Conservation (phyloP, 164 flowering plant species). For the Tetrastigma voinierianum region DNA sequence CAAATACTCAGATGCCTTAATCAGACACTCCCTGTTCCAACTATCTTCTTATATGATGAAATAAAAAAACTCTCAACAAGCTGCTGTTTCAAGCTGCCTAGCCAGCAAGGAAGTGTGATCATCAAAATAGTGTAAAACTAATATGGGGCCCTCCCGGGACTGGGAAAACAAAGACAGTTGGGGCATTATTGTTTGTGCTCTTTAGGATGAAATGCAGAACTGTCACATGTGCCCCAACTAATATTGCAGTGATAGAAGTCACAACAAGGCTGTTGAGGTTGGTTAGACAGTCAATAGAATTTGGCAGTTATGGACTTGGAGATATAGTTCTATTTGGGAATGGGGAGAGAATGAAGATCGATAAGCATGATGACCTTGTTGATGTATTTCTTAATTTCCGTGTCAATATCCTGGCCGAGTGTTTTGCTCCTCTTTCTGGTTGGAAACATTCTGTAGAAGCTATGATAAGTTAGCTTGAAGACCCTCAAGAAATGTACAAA, state of each 20-base stretch:
- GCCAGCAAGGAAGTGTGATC: conserved; percentile 22
- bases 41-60: neutral
- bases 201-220: conserved; percentile 40
- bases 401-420: conserved; percentile 22
- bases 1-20: conserved; percentile 17
- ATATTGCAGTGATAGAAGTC: conserved; percentile 46
- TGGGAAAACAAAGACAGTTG: conserved; percentile 54
- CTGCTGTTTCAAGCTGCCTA: conserved; percentile 35
- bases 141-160: conserved; percentile 75
- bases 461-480: conserved; percentile 35
- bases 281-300: conserved; percentile 12
- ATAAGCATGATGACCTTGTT: conserved; percentile 28
- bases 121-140: conserved; percentile 30
- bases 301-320: conserved; percentile 40
- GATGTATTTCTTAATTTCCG: conserved; percentile 51
- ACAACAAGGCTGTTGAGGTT: conserved; percentile 27
- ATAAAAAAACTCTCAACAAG: conserved; percentile 31
- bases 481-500: conserved; percentile 23
- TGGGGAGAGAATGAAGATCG: conserved; percentile 41
- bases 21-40: conserved; percentile 11
- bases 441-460: conserved; percentile 31
- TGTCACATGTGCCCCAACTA: conserved; percentile 56
- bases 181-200: conserved; percentile 28
- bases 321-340: conserved; percentile 61
- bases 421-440: conserved; percentile 34